phyloP scores from a whole-genome alignment of 306 rosid species.

The Vicia faba region DNA sequence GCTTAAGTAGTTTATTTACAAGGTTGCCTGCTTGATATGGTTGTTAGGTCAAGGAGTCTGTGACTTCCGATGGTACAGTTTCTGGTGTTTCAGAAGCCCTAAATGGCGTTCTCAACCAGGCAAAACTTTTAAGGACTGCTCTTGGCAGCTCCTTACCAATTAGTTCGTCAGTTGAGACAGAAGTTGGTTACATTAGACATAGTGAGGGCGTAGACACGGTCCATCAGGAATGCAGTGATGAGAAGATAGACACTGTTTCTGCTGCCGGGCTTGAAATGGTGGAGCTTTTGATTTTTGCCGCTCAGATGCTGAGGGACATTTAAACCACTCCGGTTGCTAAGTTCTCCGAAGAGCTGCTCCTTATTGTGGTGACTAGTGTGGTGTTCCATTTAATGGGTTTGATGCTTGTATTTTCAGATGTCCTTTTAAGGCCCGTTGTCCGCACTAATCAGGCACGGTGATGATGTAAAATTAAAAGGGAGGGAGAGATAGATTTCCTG shows the following conservation, averaged over 20 bases:
- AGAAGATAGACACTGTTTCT: slow-evolving; percentile 71
- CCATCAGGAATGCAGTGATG: slow-evolving; percentile 46
- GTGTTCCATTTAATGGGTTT: slow-evolving; percentile 10
- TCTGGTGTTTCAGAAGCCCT: slow-evolving; percentile 52
- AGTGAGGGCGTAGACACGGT: slow-evolving; percentile 36
- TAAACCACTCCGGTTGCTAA: slow-evolving; percentile 32
- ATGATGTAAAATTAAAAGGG: slow-evolving; percentile 29
- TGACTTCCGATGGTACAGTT: slow-evolving; percentile 46
- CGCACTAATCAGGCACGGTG: not conserved
- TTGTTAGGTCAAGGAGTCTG: slow-evolving; percentile 62
- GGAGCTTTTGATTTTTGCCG: slow-evolving; percentile 81
- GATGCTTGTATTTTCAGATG: slow-evolving; percentile 12
- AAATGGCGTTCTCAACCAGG: slow-evolving; percentile 58
- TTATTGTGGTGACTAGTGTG: slow-evolving; percentile 6
- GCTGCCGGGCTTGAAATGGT: slow-evolving; percentile 97
- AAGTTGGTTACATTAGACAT: slow-evolving; percentile 42
- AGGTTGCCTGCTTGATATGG: slow-evolving; percentile 35
- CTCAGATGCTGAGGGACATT: slow-evolving; percentile 62
- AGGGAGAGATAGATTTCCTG: slow-evolving; percentile 14
- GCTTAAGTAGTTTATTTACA: slow-evolving; percentile 23
- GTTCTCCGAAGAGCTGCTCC: slow-evolving; percentile 28
- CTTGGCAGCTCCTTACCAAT: slow-evolving; percentile 90
- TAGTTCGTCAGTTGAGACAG: slow-evolving; percentile 80
- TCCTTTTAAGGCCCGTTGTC: not conserved
- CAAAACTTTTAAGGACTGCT: slow-evolving; percentile 85